A percentile compares a stretch with the other conserved stretches of the same genome.
phyloP scores from a whole-genome alignment of 78 protist genomes.

The Dictyostelium purpureum region DNA sequence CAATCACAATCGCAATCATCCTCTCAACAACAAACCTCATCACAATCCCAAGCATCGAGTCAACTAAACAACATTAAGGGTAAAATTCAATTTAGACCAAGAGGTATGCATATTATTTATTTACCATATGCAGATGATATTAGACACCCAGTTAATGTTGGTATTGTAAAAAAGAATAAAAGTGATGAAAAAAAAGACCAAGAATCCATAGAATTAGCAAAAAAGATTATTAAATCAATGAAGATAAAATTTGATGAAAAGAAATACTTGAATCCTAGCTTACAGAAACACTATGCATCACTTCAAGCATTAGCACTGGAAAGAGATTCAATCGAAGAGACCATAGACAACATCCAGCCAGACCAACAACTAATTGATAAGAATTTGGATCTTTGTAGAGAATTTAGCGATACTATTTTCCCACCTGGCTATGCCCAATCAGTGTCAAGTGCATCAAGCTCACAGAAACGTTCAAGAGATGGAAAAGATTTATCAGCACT shows the following conservation, averaged over 20 bases:
- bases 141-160: constrained; percentile 20
- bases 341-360: constrained; percentile 49
- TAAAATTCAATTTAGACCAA: constrained; percentile 7
- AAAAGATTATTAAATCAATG: constrained; percentile 44
- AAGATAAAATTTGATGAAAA: constrained; percentile 71
- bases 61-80: not conserved
- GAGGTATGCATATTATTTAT: constrained; percentile 69
- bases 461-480: constrained; percentile 40
- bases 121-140: constrained; percentile 85
- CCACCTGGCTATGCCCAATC: constrained; percentile 24
- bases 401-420: constrained; percentile 11
- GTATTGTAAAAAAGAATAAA: not conserved
- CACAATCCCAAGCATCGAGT: not conserved
- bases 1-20: not conserved
- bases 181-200: not conserved
- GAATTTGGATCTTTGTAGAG: not conserved
- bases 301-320: constrained; percentile 85
- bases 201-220: constrained; percentile 49
- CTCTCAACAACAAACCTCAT: not conserved
- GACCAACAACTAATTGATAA: constrained; percentile 6
- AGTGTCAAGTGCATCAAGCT: not conserved
- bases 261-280: constrained; percentile 19
- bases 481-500: constrained; percentile 5
- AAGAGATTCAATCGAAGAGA: constrained; percentile 55
- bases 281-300: constrained; percentile 76